phyloP scores from a whole-genome alignment of 2,329 filamentous ascomycete species.

The Coleophoma cylindrospora region DNA sequence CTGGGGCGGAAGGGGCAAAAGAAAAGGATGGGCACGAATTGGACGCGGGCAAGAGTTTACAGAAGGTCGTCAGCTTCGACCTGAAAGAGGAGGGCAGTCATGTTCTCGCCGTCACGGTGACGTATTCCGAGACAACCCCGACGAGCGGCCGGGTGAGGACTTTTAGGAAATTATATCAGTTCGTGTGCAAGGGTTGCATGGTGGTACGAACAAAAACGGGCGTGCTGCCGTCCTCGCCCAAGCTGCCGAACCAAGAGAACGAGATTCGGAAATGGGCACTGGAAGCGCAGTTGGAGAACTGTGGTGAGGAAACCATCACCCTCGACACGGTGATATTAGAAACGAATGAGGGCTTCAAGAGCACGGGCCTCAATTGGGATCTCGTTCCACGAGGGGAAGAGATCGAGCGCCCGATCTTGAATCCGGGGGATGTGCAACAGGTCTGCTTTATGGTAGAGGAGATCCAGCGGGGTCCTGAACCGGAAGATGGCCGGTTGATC shows the following conservation, averaged over 20 bases:
- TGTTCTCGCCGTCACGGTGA: slow-evolving; percentile 87
- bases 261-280: slow-evolving; percentile 57
- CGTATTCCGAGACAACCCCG: slow-evolving; percentile 83
- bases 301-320: slow-evolving; percentile 76
- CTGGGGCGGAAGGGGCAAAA: slow-evolving; percentile 4
- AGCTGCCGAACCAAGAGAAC: slow-evolving; percentile 2
- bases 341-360: slow-evolving; percentile 43
- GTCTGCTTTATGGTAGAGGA: slow-evolving; percentile 56
- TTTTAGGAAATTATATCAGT: slow-evolving; percentile 95
- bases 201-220: slow-evolving; percentile 86
- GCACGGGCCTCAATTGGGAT: slow-evolving; percentile 54
- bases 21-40: slow-evolving; percentile 40
- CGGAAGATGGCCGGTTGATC: slow-evolving; percentile 53
- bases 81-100: slow-evolving; percentile 93
- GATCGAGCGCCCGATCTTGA: slow-evolving; percentile 53
- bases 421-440: slow-evolving; percentile 60
- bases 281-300: slow-evolving; percentile 94
- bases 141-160: slow-evolving; percentile 69
- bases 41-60: slow-evolving; percentile 61
- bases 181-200: slow-evolving; percentile 84
- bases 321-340: slow-evolving; percentile 63
- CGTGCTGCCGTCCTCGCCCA: slow-evolving; percentile 34
- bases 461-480: slow-evolving; percentile 26
- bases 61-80: slow-evolving; percentile 79
- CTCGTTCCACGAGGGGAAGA: slow-evolving; percentile 15